These are phyloP conservation scores for Oidium heveae DNA, from an alignment of 2,329 filamentous ascomycete species.

Conservation along the genomic window DNA sequence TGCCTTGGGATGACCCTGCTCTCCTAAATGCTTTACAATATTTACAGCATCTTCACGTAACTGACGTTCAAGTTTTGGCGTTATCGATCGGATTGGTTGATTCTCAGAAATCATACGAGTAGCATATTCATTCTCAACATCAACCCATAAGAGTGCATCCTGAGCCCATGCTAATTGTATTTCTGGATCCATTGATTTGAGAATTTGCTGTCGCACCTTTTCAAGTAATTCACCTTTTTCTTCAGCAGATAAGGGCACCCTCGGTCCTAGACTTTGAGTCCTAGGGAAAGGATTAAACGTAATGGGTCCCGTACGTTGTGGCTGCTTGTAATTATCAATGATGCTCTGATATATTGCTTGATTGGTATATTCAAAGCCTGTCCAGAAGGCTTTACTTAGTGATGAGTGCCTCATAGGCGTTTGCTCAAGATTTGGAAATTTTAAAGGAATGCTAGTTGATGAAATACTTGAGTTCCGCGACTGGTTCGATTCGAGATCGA, in stretches of 20 bases:
- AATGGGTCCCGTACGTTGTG: constrained; percentile 21
- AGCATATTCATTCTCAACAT: constrained; percentile 56
- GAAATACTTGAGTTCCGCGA: constrained; percentile 8
- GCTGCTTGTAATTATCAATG: constrained; percentile 4
- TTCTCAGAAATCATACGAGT: constrained; percentile 15
- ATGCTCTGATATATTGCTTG: constrained; percentile 14
- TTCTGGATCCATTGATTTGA: constrained; percentile 82
- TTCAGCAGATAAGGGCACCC: constrained; percentile 81
- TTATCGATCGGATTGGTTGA: constrained; percentile 35
- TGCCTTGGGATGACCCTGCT: constrained; percentile 79
- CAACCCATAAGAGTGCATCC: constrained; percentile 71
- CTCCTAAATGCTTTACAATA: constrained; percentile 70
- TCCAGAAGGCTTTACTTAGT: constrained; percentile 4
- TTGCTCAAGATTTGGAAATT: constrained; percentile 3
- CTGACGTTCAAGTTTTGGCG: constrained; percentile 72
- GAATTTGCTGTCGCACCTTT: constrained; percentile 55
- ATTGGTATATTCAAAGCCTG: constrained; percentile 13
- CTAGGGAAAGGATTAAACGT: constrained; percentile 84
- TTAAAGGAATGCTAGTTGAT: constrained; percentile 4
- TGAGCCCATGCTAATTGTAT: constrained; percentile 96
- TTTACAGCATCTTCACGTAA: constrained; percentile 72
- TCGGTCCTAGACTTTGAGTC: constrained; percentile 50
- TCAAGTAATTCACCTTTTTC: constrained; percentile 81
- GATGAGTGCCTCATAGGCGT: constrained; percentile 4
- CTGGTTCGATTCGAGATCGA: constrained; percentile 55